Base-by-base conservation (phyloP, 768 basidiomycete species). In the Mrakia frigida region DNA sequence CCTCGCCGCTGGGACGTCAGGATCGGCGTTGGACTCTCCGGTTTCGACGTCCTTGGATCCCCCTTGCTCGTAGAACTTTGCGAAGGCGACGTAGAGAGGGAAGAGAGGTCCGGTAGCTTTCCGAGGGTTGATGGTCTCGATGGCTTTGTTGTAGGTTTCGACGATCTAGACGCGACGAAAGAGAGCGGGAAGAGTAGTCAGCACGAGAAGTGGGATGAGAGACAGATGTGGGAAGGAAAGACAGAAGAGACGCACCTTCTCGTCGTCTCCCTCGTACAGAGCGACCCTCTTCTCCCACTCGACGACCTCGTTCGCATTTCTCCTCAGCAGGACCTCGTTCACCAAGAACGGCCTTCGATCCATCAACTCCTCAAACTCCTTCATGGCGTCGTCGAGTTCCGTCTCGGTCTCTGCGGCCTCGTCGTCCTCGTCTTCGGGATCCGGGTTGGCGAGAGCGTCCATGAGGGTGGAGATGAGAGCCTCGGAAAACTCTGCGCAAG, bases 261-360 rank as follows among this genome's bases (percentile, higher is more conserved):
- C 92, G 81, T 99, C 95, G 73, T 94, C 90, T 3, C 75, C 77
- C 3, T 92, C 97, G 88, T 89, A 96, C 37, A 98, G 84, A 2
- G 94, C 95, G 28, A 98, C 88, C 50, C 96, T 87, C 84, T 99
- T 99, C 85, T 98, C 97, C 97, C 97, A 99, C 82, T 99, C 97
- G 79, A 97, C 94, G 2, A 98, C 97, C 80, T 99, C 97, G 80
- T 98, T 92, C 6, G 93, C 92, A 86, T 99, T 99, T 80, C 97
- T 86, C 78, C 97, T 86, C 50, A 98, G 83, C 23, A 98, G 85
- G 18, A 98, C 97, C 80, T 98, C 95, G 80, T 99, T 99, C 65
- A 97, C 90, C 78, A 99, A 86, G 87, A 99, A 98, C 3, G 94
- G 96, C 82, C 97, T 84, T 69, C 95, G 87, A 82, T 99, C 97